Percentiles rank a stretch among this genome's conserved stretches.
Evolutionary conservation across 2,329 filamentous ascomycete genomes (phyloP).

Genomic region (Onygenales sp.): DNA sequence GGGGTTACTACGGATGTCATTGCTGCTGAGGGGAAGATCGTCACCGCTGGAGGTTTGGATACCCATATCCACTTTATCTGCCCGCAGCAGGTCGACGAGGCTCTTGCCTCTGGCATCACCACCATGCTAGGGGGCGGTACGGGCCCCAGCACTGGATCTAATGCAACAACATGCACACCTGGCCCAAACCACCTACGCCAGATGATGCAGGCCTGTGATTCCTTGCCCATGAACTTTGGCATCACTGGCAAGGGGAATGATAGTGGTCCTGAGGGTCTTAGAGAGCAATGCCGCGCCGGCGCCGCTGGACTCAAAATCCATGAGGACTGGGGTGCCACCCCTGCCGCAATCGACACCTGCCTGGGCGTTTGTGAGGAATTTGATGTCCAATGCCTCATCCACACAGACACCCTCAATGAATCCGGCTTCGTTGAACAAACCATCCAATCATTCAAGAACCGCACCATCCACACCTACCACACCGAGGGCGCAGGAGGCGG

Average conservation of each 20-base stretch:
- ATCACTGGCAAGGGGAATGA: conserved; percentile 95
- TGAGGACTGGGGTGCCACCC: conserved; percentile 92
- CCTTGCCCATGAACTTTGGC: conserved; percentile 74
- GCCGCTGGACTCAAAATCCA: conserved; percentile 88
- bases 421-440: conserved; percentile 95
- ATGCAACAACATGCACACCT: conserved; percentile 88
- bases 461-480: conserved; percentile 93
- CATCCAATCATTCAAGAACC: conserved; percentile 70
- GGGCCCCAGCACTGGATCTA: conserved; percentile 84
- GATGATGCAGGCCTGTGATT: conserved; percentile 83
- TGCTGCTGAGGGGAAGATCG: conserved; percentile 78
- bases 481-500: conserved; percentile 92
- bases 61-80: conserved; percentile 92
- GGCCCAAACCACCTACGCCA: conserved; percentile 71
- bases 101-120: conserved; percentile 76
- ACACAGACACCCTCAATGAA: conserved; percentile 94
- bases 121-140: conserved; percentile 86
- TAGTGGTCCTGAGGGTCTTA: conserved; percentile 57
- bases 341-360: conserved; percentile 82
- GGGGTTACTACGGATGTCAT: conserved; percentile 87
- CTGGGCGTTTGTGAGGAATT: conserved; percentile 78
- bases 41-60: conserved; percentile 85
- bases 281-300: conserved; percentile 72
- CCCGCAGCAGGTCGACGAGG: conserved; percentile 79
- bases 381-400: conserved; percentile 87